These are phyloP conservation scores for Pseudomicrostroma phylloplanum DNA, from an alignment of 1,284 basidiomycete genomes.

Conservation along the genomic window DNA sequence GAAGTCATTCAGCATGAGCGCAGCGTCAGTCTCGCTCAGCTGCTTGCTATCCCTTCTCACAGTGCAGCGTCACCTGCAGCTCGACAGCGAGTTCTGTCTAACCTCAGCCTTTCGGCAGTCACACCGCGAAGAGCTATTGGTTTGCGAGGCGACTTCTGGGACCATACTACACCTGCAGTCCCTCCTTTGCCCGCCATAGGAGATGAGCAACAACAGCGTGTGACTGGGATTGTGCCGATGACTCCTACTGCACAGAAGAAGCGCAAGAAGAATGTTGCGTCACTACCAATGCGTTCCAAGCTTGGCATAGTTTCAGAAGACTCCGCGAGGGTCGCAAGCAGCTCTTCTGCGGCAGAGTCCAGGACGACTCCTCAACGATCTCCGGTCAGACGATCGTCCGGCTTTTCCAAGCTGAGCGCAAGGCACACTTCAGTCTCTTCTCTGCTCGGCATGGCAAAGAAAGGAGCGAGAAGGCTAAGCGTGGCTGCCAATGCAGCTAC, in stretches of 20 bases:
- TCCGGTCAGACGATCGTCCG: no score
- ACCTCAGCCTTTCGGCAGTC: neutral
- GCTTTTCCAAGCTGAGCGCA: no score
- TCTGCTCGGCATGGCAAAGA: no score
- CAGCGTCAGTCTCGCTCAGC: neutral
- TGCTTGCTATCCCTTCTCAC: neutral
- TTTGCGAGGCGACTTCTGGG: neutral
- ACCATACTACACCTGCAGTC: neutral
- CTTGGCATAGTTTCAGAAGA: no score
- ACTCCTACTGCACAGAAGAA: neutral
- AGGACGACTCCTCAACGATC: no score
- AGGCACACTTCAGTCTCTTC: no score
- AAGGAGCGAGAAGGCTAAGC: no score
- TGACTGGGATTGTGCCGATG: neutral
- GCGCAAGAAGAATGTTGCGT: neutral
- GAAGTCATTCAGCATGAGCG: neutral
- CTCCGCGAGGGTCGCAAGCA: no score
- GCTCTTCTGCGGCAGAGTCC: no score
- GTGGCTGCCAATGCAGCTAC: no score
- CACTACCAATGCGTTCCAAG: no score
- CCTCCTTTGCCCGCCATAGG: neutral
- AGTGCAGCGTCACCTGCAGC: neutral
- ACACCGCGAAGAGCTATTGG: neutral
- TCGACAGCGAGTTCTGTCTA: neutral
- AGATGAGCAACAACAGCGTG: neutral